Base-by-base conservation (phyloP, 192 early-diverging fungal species). In the Umbelopsis sp. region DNA sequence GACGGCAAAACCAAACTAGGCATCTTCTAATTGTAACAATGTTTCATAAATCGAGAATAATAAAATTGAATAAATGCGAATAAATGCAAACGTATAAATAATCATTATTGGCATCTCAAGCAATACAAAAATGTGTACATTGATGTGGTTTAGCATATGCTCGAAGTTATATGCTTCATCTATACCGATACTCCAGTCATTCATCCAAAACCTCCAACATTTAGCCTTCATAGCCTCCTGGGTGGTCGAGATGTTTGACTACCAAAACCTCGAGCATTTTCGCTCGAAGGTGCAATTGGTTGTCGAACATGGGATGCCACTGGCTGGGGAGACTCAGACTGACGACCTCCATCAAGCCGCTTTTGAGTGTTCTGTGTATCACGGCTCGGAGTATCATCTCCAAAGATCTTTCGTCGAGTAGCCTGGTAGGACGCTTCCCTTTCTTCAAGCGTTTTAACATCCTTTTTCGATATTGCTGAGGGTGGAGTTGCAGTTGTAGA, bases 201-300 rank as follows among this genome's bases (percentile, higher is more conserved):
- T 38, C 4, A 11, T 11, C 38, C 38, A 41, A 41, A 3, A 6
- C 38, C 34, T 29, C 12, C 31, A 22, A 62, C 16, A 32, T 34
- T n/a, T n/a, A 10, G 26, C 10, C 26, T 16, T 62, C 31, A 62
- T 62, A 31, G n/a, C 31, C 56, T 22, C 56, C 16, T 29, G 90
- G 91, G 79, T 91, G 91, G 54, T 85, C 85, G 73, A 90, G 89
- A 54, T 91, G 88, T 75, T 93, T 91, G 44, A 92, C 90, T 2
- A 91, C 83, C 31, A 94, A 72, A 12, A 92, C 87, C 3, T 75
- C 92, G 69, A 91, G 90, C n/a, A 92, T 91, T 10, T 88, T 89
- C 26, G 56, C 56, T 62, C 31, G 56, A 17, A n/a, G 56, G 56
- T 14, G 12, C 56, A n/a, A 29, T 62, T 14, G 56, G 56, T 32